Evolutionary conservation across 2,329 filamentous ascomycete genomes (phyloP).

Genomic region (Tothia fuscella): DNA sequence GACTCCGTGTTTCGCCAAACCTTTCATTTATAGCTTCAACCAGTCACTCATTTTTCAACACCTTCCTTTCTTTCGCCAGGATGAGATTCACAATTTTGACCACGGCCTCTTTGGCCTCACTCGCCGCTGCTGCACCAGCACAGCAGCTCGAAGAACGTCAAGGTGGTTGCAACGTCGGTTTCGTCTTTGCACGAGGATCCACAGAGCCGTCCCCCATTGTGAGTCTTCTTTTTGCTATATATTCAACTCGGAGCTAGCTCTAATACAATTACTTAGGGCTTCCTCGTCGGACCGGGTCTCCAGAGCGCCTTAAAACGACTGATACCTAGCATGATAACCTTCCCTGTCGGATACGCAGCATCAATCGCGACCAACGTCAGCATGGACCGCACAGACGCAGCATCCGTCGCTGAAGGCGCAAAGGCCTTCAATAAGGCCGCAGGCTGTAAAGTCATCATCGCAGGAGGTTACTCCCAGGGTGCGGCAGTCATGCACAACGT

Average conservation of each 20-base stretch:
- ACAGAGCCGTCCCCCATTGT: slow-evolving; percentile 8
- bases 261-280: not conserved
- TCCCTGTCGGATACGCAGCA: slow-evolving; percentile 1
- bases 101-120: not conserved
- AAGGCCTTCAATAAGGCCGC: slow-evolving; percentile 7
- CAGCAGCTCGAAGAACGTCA: not conserved
- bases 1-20: no score
- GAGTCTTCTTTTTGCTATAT: not conserved
- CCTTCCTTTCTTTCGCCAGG: not conserved
- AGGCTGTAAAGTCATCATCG: slow-evolving; percentile 1
- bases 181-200: slow-evolving; percentile 10
- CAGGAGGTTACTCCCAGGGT: slow-evolving; percentile 9
- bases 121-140: slow-evolving; percentile 1
- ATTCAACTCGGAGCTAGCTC: not conserved
- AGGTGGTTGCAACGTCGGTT: not conserved
- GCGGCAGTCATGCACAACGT: slow-evolving; percentile 10
- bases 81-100: slow-evolving; percentile 4
- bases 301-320: not conserved
- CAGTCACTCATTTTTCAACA: no score
- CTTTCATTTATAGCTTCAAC: no score
- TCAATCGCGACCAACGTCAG: slow-evolving; percentile 6
- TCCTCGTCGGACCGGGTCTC: slow-evolving; percentile 5
- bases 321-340: slow-evolving; percentile 2
- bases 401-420: slow-evolving; percentile 1
- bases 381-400: slow-evolving; percentile 5